phyloP scores from a whole-genome alignment of 441 rosid species.

The Erodium texanum region DNA sequence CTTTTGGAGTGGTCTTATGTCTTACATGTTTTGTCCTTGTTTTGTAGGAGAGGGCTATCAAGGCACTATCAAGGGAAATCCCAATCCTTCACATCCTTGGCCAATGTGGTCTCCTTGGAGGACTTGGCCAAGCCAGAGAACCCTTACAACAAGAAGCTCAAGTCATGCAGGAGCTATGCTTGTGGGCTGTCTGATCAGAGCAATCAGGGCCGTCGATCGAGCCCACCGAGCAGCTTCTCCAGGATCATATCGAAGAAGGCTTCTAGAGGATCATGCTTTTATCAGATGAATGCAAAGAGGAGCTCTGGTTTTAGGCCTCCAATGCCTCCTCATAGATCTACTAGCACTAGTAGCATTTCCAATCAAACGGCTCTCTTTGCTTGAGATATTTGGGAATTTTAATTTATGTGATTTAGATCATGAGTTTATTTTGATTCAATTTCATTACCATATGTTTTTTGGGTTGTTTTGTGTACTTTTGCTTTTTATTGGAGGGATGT shows the following conservation, averaged over 20 bases:
- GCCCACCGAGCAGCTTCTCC: neutral
- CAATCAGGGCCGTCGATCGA: neutral
- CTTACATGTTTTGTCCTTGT: neutral
- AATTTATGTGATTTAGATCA: neutral
- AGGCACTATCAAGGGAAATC: conserved; percentile 4
- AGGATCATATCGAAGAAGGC: neutral
- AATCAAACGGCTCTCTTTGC: conserved; percentile 2
- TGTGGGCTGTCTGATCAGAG: neutral
- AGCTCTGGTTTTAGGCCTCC: neutral
- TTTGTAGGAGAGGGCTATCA: conserved; percentile 5
- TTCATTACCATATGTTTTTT: too few relatives aligned
- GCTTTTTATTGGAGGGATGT: too few relatives aligned
- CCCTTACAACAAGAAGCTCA: conserved; percentile 6
- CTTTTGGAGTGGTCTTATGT: neutral
- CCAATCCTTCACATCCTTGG: neutral
- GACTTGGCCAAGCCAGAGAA: neutral
- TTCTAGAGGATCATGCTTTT: neutral
- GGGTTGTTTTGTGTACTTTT: too few relatives aligned
- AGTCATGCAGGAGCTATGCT: neutral
- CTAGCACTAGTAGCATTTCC: neutral
- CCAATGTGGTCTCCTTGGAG: neutral
- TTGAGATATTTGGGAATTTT: neutral
- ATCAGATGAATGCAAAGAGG: neutral
- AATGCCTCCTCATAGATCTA: conserved; percentile 3
- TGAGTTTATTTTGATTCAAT: too few relatives aligned